Percentiles rank a stretch among this genome's conserved stretches.
Conservation (phyloP, 805 yeast genomes). For the Tetrapisispora namnaoensis region DNA sequence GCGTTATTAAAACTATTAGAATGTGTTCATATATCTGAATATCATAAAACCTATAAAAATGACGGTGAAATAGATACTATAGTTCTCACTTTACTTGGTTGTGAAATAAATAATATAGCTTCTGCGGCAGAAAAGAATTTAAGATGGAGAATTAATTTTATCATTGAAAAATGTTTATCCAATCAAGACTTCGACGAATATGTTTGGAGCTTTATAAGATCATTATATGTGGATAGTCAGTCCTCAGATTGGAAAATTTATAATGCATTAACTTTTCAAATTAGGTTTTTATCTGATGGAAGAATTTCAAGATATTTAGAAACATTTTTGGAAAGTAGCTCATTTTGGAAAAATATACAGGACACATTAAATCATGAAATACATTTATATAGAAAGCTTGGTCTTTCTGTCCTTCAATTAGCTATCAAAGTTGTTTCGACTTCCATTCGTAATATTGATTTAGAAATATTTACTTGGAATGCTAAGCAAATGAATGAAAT, state of each 20-base stretch:
- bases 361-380: slow-evolving; percentile 41
- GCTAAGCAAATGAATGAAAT: slow-evolving; percentile 27
- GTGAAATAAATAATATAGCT: slow-evolving; percentile 13
- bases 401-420: slow-evolving; percentile 53
- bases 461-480: slow-evolving; percentile 11
- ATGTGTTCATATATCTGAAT: slow-evolving; percentile 24
- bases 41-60: slow-evolving; percentile 5
- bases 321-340: slow-evolving; percentile 11
- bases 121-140: slow-evolving; percentile 20
- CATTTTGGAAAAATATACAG: slow-evolving; percentile 53
- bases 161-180: slow-evolving; percentile 18
- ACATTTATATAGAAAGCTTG: slow-evolving; percentile 63
- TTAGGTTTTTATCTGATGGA: slow-evolving; percentile 38
- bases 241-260: slow-evolving; percentile 27
- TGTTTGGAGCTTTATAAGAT: slow-evolving; percentile 40
- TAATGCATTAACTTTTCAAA: slow-evolving; percentile 45
- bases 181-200: slow-evolving; percentile 18
- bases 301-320: slow-evolving; percentile 4
- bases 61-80: slow-evolving; percentile 8
- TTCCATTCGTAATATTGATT: slow-evolving; percentile 5
- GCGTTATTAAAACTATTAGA: slow-evolving; percentile 33
- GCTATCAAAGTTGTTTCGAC: slow-evolving; percentile 41
- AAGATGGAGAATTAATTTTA: slow-evolving; percentile 43
- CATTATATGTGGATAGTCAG: slow-evolving; percentile 25
- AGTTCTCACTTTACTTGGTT: slow-evolving; percentile 13